Evolutionary conservation across 257 asterid species (phyloP), one percentile per base, ranked within the genome.

Genomic region (Salvia rosmarinus): DNA sequence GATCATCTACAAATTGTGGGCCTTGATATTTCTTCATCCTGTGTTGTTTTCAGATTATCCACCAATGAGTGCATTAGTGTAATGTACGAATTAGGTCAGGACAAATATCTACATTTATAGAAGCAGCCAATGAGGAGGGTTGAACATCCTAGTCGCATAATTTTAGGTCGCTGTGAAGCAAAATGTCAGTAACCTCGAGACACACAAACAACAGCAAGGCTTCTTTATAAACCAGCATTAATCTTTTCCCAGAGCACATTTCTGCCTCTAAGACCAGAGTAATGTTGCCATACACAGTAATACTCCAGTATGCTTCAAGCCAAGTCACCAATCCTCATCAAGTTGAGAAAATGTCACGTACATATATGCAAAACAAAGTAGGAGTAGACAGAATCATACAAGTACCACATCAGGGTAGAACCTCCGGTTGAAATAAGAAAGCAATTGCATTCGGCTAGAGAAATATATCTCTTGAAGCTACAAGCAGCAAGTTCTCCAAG

Each of bases 301-400:
- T 55, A 73, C 64, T 58, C 57, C 75, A 62, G 59, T 14, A 60
- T 28, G 56, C 50, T 42, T 73, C 73, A 42, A 64, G 40, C 75
- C 75, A 69, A 63, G 77, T 73, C 79, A 73, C 61, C 75, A 71
- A 58, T 64, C 71, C 63, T 72, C 69, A 46, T 42, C 66, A 11
- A 11, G 71, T 32, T 19, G 67, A 64, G 64, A 67, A 75, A 43
- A 61, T 17, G 61, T 50, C 54, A 47, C 64, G 57, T 50, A 60
- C 78, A 73, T 73, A 73, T 55, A 62, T 67, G 82, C 72, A 72
- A 72, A 64, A 71, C 51, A 62, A 68, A 49, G 40, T 28, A 57
- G 74, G 70, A 56, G 72, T 40, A 68, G 77, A 73, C 64, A 76
- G 70, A 72, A 77, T 73, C 71, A 71, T 75, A 78, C 76, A 74